phyloP scores from a whole-genome alignment of 768 basidiomycete genomes.

The Hypholoma sublateritium region DNA sequence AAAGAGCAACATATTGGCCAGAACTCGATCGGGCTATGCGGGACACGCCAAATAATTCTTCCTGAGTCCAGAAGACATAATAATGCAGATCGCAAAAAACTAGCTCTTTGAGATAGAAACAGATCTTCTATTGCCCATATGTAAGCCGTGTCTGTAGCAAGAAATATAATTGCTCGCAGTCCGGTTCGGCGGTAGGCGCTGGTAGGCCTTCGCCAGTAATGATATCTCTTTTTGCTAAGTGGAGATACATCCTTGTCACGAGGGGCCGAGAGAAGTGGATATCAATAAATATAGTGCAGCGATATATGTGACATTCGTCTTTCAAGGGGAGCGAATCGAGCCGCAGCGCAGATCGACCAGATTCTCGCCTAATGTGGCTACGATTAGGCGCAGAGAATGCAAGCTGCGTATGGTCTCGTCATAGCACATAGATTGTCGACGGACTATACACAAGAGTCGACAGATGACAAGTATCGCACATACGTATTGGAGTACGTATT shows the following conservation, averaged over 20 bases:
- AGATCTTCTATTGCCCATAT: not conserved
- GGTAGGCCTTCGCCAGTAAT: not conserved
- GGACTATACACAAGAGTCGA: not conserved
- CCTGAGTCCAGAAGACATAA: not conserved
- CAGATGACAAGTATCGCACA: not conserved
- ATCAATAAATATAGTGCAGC: not conserved
- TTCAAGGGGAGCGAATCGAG: not conserved
- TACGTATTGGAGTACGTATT: too few relatives aligned
- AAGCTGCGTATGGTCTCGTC: not conserved
- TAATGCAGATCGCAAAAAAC: not conserved
- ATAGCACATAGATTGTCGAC: not conserved
- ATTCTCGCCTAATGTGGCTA: not conserved
- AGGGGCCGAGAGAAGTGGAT: not conserved
- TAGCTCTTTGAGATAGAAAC: too few relatives aligned
- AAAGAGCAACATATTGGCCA: slow-evolving; percentile 19
- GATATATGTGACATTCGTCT: not conserved
- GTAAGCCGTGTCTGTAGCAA: not conserved
- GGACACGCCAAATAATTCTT: not conserved
- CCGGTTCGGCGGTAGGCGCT: not conserved
- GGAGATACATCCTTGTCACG: slow-evolving; percentile 1
- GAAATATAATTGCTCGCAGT: not conserved
- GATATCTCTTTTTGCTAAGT: not conserved
- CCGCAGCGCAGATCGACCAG: not conserved
- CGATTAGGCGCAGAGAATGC: slow-evolving; percentile 1
- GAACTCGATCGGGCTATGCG: slow-evolving; percentile 5